Base-by-base conservation (phyloP, 2,329 filamentous ascomycete species). In the Exutisphaerella laricina region DNA sequence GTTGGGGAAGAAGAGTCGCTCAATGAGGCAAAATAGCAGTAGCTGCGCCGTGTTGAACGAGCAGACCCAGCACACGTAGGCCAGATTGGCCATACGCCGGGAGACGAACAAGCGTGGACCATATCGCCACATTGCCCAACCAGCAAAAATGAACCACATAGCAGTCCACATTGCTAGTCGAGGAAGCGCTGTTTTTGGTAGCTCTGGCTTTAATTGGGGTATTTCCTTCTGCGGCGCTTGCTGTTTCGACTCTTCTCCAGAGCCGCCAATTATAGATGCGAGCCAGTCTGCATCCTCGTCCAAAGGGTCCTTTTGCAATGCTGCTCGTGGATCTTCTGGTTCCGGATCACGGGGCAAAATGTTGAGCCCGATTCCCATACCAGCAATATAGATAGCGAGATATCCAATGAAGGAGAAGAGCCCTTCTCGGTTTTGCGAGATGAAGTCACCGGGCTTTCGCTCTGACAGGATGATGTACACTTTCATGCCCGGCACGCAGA, bases 401-500 rank as follows among this genome's bases (percentile, higher is more conserved):
- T 98, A 98, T 4, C 92, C 92, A 37, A 86, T 68, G 64, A 97
- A 95, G 41, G 88, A 95, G 65, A 90, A 95, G n/a, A 98, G 75
- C 0, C 92, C 92, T 65, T 98, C 92, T 18, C 90, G 78, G 61
- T 98, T 98, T 72, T 88, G 85, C 2, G 87, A 90, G 4, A 98
- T 64, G 10, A 95, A 70, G 57, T 88, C 79, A 12, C 57, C 58
- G 20, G 50, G 48, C 0, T 75, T 80, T 4, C 92, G 80, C 4
- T 87, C 86, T 1, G 87, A 88, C 5, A 85, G 79, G 16, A 98
- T 74, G 48, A 97, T 84, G 61, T 82, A 97, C 6, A 78, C 76
- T 58, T 92, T 88, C 21, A 97, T 74, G n/a, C 71, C 67, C 5
- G 53, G 54, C 0, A 88, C 94, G 42, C 72, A 80, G 58, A 90